These are phyloP conservation scores for Ustilago hordei DNA, from an alignment of 1,284 basidiomycete genomes.

Conservation along the genomic window DNA sequence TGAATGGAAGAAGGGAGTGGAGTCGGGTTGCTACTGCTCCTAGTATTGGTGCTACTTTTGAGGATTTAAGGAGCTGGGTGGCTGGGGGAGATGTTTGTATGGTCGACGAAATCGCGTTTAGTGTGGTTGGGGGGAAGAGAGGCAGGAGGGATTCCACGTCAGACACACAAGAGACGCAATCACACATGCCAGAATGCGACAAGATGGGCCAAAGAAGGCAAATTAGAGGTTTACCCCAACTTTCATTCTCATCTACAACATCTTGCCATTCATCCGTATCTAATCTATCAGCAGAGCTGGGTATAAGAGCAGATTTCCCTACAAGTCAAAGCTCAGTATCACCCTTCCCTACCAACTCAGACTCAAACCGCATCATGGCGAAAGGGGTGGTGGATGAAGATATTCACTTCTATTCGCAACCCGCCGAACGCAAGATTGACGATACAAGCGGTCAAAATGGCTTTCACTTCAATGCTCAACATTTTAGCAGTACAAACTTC, in stretches of 20 bases:
- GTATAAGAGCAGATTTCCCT: no score
- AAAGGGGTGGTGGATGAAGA: no score
- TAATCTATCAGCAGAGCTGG: no score
- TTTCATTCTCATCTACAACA: slow-evolving; percentile 19
- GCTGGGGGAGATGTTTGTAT: not conserved
- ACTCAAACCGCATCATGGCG: not conserved
- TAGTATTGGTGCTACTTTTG: not conserved
- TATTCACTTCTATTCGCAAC: no score
- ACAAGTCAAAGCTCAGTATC: no score
- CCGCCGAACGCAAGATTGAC: no score
- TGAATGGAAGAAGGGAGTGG: slow-evolving; percentile 10
- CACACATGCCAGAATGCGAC: not conserved
- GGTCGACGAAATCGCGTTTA: not conserved
- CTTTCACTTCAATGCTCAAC: no score
- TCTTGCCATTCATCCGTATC: not conserved
- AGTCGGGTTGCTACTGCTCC: slow-evolving; percentile 18
- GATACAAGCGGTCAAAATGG: no score
- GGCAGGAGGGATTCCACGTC: not conserved
- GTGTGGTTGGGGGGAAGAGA: not conserved
- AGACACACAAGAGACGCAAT: not conserved
- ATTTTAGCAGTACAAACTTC: no score
- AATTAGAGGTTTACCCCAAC: slow-evolving; percentile 10
- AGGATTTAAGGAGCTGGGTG: slow-evolving; percentile 3
- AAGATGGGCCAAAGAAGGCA: not conserved
- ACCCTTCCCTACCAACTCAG: not conserved